Percentiles rank a stretch among this genome's conserved stretches.
phyloP scores from a whole-genome alignment of 106 monocot genomes.

The Hemerocallis citrina region DNA sequence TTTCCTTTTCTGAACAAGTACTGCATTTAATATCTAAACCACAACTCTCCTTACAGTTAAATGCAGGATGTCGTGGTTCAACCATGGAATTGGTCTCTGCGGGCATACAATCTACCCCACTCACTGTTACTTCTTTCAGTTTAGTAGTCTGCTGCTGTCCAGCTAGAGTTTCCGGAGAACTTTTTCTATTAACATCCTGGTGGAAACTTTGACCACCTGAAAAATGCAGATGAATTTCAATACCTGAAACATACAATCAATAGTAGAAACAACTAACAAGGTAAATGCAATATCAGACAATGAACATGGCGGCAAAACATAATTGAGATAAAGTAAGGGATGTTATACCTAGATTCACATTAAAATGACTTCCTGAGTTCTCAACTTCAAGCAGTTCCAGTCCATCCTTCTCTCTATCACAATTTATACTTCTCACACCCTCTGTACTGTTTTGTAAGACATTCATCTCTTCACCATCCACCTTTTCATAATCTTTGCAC shows the following conservation, averaged over 20 bases:
- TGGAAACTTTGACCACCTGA: not conserved
- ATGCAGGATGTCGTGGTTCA: not conserved
- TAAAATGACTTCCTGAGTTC: constrained; percentile 2
- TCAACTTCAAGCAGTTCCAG: constrained; percentile 12
- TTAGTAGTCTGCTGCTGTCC: not conserved
- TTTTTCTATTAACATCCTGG: not conserved
- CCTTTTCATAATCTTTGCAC: constrained; percentile 2
- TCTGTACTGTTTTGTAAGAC: not conserved
- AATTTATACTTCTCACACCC: not conserved
- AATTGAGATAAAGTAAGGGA: not conserved
- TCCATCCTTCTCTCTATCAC: not conserved
- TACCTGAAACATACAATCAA: not conserved
- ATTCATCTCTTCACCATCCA: not conserved
- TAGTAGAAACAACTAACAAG: not conserved
- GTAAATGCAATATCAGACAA: not conserved
- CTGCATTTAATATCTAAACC: not conserved
- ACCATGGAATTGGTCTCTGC: not conserved
- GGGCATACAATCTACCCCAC: not conserved
- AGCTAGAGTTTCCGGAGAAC: not conserved
- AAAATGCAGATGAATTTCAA: not conserved
- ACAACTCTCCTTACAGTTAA: not conserved
- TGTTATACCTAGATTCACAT: not conserved
- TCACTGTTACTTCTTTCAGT: not conserved
- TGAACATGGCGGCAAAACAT: not conserved
- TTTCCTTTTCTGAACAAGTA: constrained; percentile 2